Evolutionary conservation across 2,329 filamentous ascomycete species (phyloP).

Genomic region (Pseudogymnoascus sp.): DNA sequence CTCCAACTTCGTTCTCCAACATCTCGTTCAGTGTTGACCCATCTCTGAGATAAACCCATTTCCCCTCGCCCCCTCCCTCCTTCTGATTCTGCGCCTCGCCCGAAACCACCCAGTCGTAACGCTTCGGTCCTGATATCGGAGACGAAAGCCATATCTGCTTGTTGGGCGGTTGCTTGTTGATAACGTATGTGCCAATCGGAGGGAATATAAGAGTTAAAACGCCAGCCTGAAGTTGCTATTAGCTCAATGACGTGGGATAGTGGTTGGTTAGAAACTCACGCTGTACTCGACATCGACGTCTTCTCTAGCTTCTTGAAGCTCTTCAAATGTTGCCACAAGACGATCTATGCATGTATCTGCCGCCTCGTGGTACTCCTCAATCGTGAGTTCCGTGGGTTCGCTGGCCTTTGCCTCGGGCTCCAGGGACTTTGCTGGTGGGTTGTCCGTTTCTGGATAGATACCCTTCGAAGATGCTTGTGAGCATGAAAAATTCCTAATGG

Average conservation of each 20-base stretch:
- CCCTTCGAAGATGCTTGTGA: constrained; percentile 34
- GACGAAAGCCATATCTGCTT: constrained; percentile 96
- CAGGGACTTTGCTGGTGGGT: constrained; percentile 42
- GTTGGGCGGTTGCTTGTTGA: constrained; percentile 98
- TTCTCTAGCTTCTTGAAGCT: constrained; percentile 62
- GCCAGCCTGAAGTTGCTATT: constrained; percentile 55
- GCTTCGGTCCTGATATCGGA: constrained; percentile 83
- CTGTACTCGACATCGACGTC: constrained; percentile 85
- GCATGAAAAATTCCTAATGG: background rate
- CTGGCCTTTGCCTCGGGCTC: constrained; percentile 35
- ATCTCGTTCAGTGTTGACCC: constrained; percentile 67
- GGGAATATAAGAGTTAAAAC: constrained; percentile 72
- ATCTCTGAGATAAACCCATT: constrained; percentile 86
- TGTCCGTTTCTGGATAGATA: constrained; percentile 52
- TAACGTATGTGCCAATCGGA: constrained; percentile 71
- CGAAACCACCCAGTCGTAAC: constrained; percentile 78
- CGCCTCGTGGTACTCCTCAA: constrained; percentile 67
- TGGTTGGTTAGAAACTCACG: constrained; percentile 44
- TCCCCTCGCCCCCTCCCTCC: constrained; percentile 63
- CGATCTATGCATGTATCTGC: constrained; percentile 66
- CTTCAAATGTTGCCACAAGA: constrained; percentile 57
- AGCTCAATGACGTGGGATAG: constrained; percentile 8
- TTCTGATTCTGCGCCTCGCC: constrained; percentile 72
- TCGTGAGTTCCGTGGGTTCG: constrained; percentile 58
- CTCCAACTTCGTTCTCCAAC: constrained; percentile 66